phyloP scores from a whole-genome alignment of 768 basidiomycete species.

The Hortiboletus flavorubellus region DNA sequence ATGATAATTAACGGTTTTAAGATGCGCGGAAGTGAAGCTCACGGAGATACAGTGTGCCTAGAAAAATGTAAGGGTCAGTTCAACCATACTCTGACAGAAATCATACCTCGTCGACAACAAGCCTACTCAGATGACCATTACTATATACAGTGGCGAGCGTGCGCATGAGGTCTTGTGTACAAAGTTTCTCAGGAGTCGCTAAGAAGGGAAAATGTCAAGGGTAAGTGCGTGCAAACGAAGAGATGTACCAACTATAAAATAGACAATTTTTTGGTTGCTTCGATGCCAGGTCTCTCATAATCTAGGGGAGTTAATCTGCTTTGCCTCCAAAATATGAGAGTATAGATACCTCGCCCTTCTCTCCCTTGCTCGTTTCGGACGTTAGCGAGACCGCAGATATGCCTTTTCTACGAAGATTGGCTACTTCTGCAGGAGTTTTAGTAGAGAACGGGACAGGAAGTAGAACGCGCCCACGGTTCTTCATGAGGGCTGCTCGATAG shows the following conservation, averaged over 20 bases:
- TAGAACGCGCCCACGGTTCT: constrained; percentile 56
- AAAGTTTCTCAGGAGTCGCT: constrained; percentile 80
- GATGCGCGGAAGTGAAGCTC: constrained; percentile 11
- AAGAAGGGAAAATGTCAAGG: neutral
- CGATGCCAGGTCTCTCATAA: constrained; percentile 56
- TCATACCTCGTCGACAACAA: constrained; percentile 78
- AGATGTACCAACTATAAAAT: constrained; percentile 60
- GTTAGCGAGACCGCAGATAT: constrained; percentile 60
- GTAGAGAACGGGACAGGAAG: neutral
- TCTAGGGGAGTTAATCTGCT: constrained; percentile 38
- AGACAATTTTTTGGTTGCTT: constrained; percentile 57
- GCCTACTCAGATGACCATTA: constrained; percentile 59
- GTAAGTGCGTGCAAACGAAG: neutral
- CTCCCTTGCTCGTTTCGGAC: constrained; percentile 56
- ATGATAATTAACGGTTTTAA: neutral
- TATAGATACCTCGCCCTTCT: constrained; percentile 54
- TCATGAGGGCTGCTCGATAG: constrained; percentile 64
- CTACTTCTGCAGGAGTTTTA: constrained; percentile 50
- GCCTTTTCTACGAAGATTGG: constrained; percentile 50
- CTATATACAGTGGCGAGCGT: constrained; percentile 49
- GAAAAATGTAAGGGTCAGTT: neutral
- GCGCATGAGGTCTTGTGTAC: constrained; percentile 48
- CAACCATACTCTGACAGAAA: neutral
- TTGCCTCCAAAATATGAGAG: neutral
- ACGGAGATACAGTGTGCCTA: constrained; percentile 86